Evolutionary conservation across 2,329 filamentous ascomycete genomes (phyloP).

Genomic region (Colletotrichum cuscutae): DNA sequence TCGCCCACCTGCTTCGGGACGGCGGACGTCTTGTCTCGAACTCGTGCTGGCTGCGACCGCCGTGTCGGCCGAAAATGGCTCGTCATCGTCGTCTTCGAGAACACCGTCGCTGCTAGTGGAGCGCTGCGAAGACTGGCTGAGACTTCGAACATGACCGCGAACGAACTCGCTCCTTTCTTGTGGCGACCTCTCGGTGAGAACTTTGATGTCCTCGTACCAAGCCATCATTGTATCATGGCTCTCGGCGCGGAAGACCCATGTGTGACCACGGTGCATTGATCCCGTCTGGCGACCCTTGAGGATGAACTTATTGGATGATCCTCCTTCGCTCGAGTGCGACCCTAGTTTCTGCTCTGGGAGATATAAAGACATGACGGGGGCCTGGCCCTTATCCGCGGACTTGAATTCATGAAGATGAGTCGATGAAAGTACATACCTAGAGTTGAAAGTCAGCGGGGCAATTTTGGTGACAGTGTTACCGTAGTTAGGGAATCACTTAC

Average conservation of each 20-base stretch:
- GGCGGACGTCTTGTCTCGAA: slow-evolving; percentile 66
- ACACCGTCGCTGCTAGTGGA: slow-evolving; percentile 80
- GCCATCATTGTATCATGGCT: slow-evolving; percentile 95
- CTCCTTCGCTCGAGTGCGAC: slow-evolving; percentile 84
- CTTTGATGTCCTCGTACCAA: slow-evolving; percentile 94
- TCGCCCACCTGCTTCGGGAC: slow-evolving; percentile 91
- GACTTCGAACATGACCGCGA: slow-evolving; percentile 80
- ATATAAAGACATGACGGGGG: slow-evolving; percentile 95
- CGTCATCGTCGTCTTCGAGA: slow-evolving; percentile 75
- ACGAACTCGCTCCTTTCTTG: slow-evolving; percentile 92
- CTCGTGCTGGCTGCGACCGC: slow-evolving; percentile 65
- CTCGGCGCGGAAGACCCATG: slow-evolving; percentile 78
- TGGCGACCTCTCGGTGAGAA: slow-evolving; percentile 86
- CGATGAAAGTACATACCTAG: slow-evolving; percentile 92
- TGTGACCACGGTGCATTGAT: slow-evolving; percentile 85
- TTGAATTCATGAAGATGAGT: slow-evolving; percentile 99
- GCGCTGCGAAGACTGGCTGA: slow-evolving; percentile 73
- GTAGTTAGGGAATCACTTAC: slow-evolving; percentile 61
- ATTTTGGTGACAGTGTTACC: slow-evolving; percentile 34
- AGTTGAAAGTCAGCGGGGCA: background rate
- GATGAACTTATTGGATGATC: slow-evolving; percentile 96
- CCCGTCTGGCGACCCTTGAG: slow-evolving; percentile 96
- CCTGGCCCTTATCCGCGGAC: slow-evolving; percentile 91
- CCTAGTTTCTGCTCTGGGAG: slow-evolving; percentile 95
- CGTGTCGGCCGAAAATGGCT: slow-evolving; percentile 66